Evolutionary conservation across 345 rosid species (phyloP).

Genomic region (Eucalyptus viminalis): DNA sequence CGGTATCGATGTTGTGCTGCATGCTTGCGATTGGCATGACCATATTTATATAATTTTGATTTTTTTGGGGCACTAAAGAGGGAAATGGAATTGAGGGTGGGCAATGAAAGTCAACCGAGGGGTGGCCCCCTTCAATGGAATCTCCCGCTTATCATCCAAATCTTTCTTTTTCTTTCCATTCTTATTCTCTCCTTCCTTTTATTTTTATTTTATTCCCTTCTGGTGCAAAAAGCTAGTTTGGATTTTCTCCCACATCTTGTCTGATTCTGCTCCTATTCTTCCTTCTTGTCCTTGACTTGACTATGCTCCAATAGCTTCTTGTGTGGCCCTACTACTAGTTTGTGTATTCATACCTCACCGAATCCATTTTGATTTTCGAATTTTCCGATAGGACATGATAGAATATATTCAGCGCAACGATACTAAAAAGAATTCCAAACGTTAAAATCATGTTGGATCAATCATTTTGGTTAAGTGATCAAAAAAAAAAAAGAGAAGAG

Average conservation of each 20-base stretch:
- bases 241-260: constrained; percentile 25
- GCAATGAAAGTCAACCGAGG: neutral
- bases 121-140: neutral
- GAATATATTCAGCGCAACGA: fast-evolving
- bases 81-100: neutral
- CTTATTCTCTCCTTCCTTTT: neutral
- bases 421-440: neutral
- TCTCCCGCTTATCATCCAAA: neutral
- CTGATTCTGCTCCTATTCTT: constrained; percentile 21
- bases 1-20: neutral
- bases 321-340: constrained; percentile 26
- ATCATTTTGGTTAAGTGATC: neutral
- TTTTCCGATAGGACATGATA: neutral
- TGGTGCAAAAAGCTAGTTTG: constrained; percentile 20
- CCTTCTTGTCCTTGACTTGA: constrained; percentile 5
- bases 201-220: neutral
- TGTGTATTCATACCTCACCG: neutral
- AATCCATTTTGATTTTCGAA: neutral
- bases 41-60: neutral
- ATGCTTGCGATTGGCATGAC: neutral
- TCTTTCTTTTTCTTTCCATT: neutral
- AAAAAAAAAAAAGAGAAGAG: neutral
- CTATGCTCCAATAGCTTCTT: neutral
- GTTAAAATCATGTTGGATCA: neutral
- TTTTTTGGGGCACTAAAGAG: neutral